Conservation (phyloP, 2,329 filamentous ascomycete species). For the Stemphylium beticola region DNA sequence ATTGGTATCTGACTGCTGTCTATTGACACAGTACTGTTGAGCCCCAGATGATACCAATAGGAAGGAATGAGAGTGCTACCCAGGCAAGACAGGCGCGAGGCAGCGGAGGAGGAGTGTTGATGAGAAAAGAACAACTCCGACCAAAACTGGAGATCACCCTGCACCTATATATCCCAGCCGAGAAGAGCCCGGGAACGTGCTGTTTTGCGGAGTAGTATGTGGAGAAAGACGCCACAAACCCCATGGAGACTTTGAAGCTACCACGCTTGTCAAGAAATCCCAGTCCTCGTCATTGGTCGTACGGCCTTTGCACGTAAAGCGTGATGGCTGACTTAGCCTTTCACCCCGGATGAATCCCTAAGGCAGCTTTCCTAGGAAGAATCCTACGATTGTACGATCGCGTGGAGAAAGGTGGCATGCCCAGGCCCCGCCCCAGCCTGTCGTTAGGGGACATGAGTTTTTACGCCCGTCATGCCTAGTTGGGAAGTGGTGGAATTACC, state of each 20-base stretch:
- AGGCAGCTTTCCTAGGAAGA: neutral
- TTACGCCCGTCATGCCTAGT: conserved; percentile 6
- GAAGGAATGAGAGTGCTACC: neutral
- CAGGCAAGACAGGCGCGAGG: conserved; percentile 2
- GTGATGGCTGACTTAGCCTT: conserved; percentile 2
- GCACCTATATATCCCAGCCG: conserved; percentile 16
- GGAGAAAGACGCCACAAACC: conserved; percentile 31
- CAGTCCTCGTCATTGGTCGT: conserved; percentile 2
- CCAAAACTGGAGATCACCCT: conserved; percentile 8
- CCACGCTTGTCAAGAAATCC: neutral
- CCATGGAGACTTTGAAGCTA: conserved; percentile 18
- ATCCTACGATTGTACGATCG: neutral
- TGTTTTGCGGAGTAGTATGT: conserved; percentile 18
- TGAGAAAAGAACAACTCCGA: neutral
- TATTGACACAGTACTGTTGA: neutral
- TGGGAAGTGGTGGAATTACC: conserved; percentile 13
- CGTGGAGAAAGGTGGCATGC: conserved; percentile 4
- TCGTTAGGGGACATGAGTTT: neutral
- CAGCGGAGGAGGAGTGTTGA: too few relatives aligned
- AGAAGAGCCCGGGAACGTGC: conserved; percentile 3
- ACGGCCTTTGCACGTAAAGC: neutral
- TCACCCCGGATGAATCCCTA: conserved; percentile 14
- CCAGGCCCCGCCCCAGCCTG: neutral
- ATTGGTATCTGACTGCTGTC: neutral
- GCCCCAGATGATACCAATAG: neutral